Evolutionary conservation across 83 land plant genomes (phyloP), one percentile per base, ranked within the genome.

Genomic region (Picea abies): DNA sequence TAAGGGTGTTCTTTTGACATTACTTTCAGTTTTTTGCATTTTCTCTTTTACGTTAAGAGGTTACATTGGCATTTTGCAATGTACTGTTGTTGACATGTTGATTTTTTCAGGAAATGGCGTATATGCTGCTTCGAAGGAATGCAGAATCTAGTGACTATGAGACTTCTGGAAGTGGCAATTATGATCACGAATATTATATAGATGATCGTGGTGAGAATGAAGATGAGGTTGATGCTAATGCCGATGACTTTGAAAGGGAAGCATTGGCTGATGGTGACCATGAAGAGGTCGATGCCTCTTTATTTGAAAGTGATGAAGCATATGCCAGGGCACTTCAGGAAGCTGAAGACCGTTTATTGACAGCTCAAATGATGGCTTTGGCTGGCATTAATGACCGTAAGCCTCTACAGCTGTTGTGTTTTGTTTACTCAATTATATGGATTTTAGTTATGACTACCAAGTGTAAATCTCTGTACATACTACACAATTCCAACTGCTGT

Each of bases 301-400:
- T 81, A 16, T 96, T 86, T 79, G 88, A 93, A 14, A 87, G 84
- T 77, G 98, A 96, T 80, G 98, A 96, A 88, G 98, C 97, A 7
- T 96, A 89, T 90, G 98, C 98, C 10, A 87, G 98, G 82, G 98
- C 98, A 29, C 86, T 96, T 22, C 98, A 94, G 86, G 97, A 96
- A 20, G 91, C 88, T 32, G 98, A 95, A 85, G 96, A 95, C 71
- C 87, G 91, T 76, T 95, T 90, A 72, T 85, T 93, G 89, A 90
- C 98, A 25, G 93, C 90, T 60, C 84, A 86, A 32, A 82, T 95
- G 86, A 90, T 94, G 90, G 94, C 97, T 19, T 86, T 96, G n/a
- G 90, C 97, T 76, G 95, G 95, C 49, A 87, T 96, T 56, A 83
- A 91, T 88, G 97, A 91, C 44, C 83, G 98, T 96, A 84, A 92